These are phyloP conservation scores for Acacia melanoxylon DNA, from an alignment of 306 rosid species.

Conservation along the genomic window DNA sequence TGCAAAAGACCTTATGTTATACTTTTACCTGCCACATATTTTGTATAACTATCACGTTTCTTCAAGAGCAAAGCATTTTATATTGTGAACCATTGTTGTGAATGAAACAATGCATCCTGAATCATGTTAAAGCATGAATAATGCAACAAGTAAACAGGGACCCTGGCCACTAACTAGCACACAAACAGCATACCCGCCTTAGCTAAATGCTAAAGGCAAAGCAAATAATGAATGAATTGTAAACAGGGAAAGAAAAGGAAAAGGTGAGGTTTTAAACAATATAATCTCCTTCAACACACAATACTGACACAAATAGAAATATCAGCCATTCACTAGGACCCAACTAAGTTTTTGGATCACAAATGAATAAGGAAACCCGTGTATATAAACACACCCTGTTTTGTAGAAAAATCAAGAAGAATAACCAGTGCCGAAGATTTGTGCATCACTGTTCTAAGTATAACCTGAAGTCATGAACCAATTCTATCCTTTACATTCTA, in stretches of 20 bases:
- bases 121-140: neutral
- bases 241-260: neutral
- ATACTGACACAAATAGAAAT: neutral
- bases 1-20: neutral
- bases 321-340: neutral
- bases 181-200: neutral
- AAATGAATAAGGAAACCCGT: neutral
- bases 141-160: neutral
- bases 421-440: neutral
- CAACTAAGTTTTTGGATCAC: neutral
- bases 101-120: neutral
- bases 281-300: neutral
- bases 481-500: neutral
- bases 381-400: neutral
- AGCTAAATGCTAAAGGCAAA: neutral
- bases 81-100: neutral
- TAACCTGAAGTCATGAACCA: neutral
- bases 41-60: neutral
- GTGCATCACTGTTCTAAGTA: constrained; percentile 3
- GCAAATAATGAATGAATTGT: neutral
- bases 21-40: neutral
- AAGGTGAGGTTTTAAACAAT: neutral
- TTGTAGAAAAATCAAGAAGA: constrained; percentile 16
- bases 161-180: neutral
- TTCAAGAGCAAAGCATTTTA: neutral